phyloP scores from a whole-genome alignment of 2,329 filamentous ascomycete species.

The Calonectria crousiana region DNA sequence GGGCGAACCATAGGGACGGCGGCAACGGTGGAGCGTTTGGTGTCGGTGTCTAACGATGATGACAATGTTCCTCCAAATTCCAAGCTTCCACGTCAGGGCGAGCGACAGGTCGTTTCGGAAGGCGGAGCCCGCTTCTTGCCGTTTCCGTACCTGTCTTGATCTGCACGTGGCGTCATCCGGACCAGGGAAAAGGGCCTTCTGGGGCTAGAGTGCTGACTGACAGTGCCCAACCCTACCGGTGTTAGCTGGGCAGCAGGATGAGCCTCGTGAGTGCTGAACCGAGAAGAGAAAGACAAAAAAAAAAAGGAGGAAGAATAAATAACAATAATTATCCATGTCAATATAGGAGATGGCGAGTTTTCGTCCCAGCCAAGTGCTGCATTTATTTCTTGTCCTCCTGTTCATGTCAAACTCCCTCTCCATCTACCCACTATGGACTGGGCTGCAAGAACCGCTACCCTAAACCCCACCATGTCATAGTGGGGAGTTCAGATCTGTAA shows the following conservation, averaged over 20 bases:
- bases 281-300: too few species aligned
- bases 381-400: background rate
- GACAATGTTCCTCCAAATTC: background rate
- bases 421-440: background rate
- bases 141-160: conserved; percentile 32
- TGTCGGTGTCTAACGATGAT: conserved; percentile 13
- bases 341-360: background rate
- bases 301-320: background rate
- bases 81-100: conserved; percentile 8
- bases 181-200: conserved; percentile 11
- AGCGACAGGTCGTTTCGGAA: conserved; percentile 29
- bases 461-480: background rate
- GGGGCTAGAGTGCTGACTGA: conserved; percentile 13
- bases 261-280: background rate
- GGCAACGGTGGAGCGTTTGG: background rate
- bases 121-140: conserved; percentile 36
- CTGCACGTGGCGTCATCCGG: conserved; percentile 44
- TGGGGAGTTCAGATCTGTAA: background rate
- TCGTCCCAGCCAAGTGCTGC: background rate
- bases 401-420: background rate
- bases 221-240: conserved; percentile 28
- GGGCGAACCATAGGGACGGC: conserved; percentile 32
- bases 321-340: background rate
- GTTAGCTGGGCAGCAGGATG: conserved; percentile 31
- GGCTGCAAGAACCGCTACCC: background rate